These are phyloP conservation scores for Blastocystis hominis DNA, from an alignment of 352 stramenopile genomes.

Conservation along the genomic window DNA sequence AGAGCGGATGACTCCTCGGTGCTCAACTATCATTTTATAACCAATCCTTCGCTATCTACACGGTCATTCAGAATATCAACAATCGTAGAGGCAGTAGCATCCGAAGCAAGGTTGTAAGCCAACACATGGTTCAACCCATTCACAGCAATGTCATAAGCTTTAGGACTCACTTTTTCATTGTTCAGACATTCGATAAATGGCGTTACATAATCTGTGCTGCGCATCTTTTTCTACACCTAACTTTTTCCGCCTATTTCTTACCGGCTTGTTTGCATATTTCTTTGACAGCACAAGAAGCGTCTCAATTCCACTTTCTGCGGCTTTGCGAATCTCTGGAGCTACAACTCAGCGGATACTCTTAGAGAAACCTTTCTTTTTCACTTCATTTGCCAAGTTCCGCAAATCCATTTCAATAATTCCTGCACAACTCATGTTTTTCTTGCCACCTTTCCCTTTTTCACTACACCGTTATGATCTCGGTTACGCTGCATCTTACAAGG, in stretches of 20 bases:
- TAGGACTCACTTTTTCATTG: not conserved
- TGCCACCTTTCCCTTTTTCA: too few species aligned
- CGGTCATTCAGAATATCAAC: constrained; percentile 11
- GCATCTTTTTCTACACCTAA: constrained; percentile 22
- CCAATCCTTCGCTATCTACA: not conserved
- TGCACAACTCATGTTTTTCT: not conserved
- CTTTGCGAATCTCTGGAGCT: not conserved
- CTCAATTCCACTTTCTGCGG: constrained; percentile 4
- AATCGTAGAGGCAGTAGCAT: not conserved
- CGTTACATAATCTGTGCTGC: constrained; percentile 17
- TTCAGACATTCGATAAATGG: constrained; percentile 32
- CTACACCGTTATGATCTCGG: too few species aligned
- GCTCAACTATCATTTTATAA: not conserved
- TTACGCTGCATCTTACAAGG: too few species aligned
- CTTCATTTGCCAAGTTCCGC: not conserved
- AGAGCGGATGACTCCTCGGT: not conserved
- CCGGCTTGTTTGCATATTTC: not conserved
- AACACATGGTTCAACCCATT: not conserved
- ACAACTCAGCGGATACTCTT: not conserved
- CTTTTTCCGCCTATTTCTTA: not conserved
- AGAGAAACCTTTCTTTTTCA: not conserved
- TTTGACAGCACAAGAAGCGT: constrained; percentile 1
- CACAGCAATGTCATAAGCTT: not conserved
- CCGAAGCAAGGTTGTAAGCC: not conserved
- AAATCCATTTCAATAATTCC: constrained; percentile 26